Evolutionary conservation across 768 basidiomycete species (phyloP), one percentile per base, ranked within the genome.

Genomic region (Trametes cingulata): DNA sequence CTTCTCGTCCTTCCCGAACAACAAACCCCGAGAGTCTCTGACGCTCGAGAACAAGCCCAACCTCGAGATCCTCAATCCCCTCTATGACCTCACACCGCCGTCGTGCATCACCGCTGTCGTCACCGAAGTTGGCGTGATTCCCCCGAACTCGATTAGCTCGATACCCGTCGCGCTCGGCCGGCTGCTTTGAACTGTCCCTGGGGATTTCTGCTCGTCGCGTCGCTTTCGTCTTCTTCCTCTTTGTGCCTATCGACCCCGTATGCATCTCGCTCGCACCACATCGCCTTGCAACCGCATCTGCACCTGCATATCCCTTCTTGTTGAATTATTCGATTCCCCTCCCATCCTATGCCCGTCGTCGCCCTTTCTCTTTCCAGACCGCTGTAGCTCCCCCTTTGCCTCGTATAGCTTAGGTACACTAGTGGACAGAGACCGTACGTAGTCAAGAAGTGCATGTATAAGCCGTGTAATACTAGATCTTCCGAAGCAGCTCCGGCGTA

Each of bases 41-140:
- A 59, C 66, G 20, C 65, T 71, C 22, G 62, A 73, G 40, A 72
- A 73, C 36, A 69, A 74, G 54, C 73, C 80, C 20, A 86, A 85
- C 65, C 78, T 97, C 15, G 87, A 93, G 65, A 82, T 88, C 20
- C 76, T 97, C 62, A 92, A 90, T 71, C 90, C 96, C 6, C 74
- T 98, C 13, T 99, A 98, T 69, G 97, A 99, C 73, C 78, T 98
- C 43, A 97, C 97, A 2, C 93, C 96, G 1, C 90, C 95, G 1
- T 84, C 84, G 19, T 90, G 86, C 70, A 95, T 99, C 63, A 96
- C 97, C 1, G 96, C 91, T 17, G 93, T 99, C 22, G 94, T 98
- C 55, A 98, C 96, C 2, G 97, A 99, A 76, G 95, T 95, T 43
- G 96, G 96, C 1, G 79, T 98, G 55, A 97, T 96, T 63, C 95